These are phyloP conservation scores for Trichoderma cornu-damae DNA, from an alignment of 2,329 filamentous ascomycete genomes.

Conservation along the genomic window DNA sequence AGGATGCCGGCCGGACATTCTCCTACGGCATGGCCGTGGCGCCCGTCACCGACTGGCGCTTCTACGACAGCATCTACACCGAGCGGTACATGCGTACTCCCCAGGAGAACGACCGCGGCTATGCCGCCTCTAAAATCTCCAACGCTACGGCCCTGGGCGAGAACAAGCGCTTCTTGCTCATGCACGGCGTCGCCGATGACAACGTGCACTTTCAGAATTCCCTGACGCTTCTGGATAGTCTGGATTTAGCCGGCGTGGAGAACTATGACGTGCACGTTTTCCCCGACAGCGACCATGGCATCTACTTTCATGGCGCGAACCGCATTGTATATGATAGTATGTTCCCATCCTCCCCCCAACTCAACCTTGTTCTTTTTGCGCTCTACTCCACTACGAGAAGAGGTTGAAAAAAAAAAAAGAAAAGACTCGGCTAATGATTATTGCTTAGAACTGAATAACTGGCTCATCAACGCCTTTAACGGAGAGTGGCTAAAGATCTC, in stretches of 20 bases:
- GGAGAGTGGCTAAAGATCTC: slow-evolving; percentile 75
- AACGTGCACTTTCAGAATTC: slow-evolving; percentile 98
- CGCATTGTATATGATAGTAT: slow-evolving; percentile 87
- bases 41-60: slow-evolving; percentile 96
- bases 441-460: slow-evolving; percentile 68
- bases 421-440: neutral
- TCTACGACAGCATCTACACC: slow-evolving; percentile 91
- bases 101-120: slow-evolving; percentile 72
- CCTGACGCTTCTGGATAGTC: slow-evolving; percentile 75
- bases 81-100: slow-evolving; percentile 97
- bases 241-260: slow-evolving; percentile 74
- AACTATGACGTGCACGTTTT: slow-evolving; percentile 98
- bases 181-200: slow-evolving; percentile 95
- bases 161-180: slow-evolving; percentile 84
- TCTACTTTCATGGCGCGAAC: slow-evolving; percentile 92
- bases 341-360: slow-evolving; percentile 31
- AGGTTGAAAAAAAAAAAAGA: neutral
- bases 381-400: no score
- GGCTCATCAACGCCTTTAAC: slow-evolving; percentile 96
- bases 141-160: slow-evolving; percentile 68
- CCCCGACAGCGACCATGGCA: slow-evolving; percentile 91
- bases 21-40: slow-evolving; percentile 97
- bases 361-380: neutral
- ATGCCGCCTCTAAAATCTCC: slow-evolving; percentile 66
- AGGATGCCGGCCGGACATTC: slow-evolving; percentile 84